Percentiles rank a stretch among this genome's conserved stretches.
phyloP scores from a whole-genome alignment of 345 rosid genomes.

The Melastoma malabathricum region DNA sequence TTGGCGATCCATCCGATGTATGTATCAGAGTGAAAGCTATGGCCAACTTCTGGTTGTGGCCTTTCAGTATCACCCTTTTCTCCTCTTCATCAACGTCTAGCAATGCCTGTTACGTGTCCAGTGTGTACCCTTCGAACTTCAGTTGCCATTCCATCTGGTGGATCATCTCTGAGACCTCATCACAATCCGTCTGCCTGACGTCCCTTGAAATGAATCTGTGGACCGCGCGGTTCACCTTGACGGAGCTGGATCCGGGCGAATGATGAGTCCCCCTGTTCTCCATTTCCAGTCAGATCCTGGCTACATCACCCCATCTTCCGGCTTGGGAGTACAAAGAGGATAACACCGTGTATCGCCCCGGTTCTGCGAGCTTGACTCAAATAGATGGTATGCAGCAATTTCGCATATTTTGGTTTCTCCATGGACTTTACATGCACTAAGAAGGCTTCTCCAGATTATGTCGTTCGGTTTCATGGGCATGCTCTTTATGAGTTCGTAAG shows the following conservation, averaged over 20 bases:
- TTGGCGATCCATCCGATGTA: slow-evolving; percentile 42
- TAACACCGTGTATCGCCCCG: slow-evolving; percentile 41
- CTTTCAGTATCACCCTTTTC: slow-evolving; percentile 52
- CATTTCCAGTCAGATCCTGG: slow-evolving; percentile 29
- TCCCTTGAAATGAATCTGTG: slow-evolving; percentile 58
- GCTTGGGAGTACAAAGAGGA: slow-evolving; percentile 47
- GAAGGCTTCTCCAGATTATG: slow-evolving; percentile 71
- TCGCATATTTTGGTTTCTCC: slow-evolving; percentile 36
- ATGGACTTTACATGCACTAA: slow-evolving; percentile 46
- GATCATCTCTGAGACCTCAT: slow-evolving; percentile 42
- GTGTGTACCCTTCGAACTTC: slow-evolving; percentile 59
- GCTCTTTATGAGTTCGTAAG: slow-evolving; percentile 36
- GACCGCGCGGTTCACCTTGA: slow-evolving; percentile 34
- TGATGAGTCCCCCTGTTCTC: slow-evolving; percentile 25
- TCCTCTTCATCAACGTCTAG: slow-evolving; percentile 52
- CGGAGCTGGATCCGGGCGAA: slow-evolving; percentile 43
- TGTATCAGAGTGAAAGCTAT: slow-evolving; percentile 50
- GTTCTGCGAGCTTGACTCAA: slow-evolving; percentile 24
- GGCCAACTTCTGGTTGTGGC: slow-evolving; percentile 67
- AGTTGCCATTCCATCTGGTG: slow-evolving; percentile 88
- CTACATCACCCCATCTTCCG: slow-evolving; percentile 44
- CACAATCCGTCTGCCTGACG: slow-evolving; percentile 22
- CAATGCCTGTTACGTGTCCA: slow-evolving; percentile 45
- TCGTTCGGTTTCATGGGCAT: slow-evolving; percentile 48
- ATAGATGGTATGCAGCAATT: slow-evolving; percentile 32